A percentile compares a stretch with the other conserved stretches of the same genome.
phyloP scores from a whole-genome alignment of 2,329 filamentous ascomycete species.

The Xylaria hypoxylon region DNA sequence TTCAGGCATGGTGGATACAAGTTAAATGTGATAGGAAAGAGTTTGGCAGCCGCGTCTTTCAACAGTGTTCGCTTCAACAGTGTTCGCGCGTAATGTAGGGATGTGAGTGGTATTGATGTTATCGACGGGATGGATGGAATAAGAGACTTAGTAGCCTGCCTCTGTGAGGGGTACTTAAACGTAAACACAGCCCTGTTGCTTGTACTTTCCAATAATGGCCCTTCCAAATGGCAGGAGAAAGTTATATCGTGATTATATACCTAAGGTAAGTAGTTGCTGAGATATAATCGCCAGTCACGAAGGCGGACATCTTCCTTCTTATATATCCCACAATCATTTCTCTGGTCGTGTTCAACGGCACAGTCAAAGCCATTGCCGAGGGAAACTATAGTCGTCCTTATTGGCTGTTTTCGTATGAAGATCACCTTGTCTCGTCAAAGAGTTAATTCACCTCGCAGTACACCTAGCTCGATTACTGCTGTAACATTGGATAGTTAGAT shows the following conservation, averaged over 20 bases:
- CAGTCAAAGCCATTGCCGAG: background rate
- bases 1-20: conserved; percentile 20
- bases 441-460: background rate
- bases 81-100: background rate
- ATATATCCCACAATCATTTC: conserved; percentile 14
- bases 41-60: background rate
- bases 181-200: background rate
- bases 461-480: background rate
- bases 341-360: background rate
- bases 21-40: background rate
- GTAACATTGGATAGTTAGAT: background rate
- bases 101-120: background rate
- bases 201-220: background rate
- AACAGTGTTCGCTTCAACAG: background rate
- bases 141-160: background rate
- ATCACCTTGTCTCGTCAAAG: background rate
- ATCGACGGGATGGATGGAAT: background rate
- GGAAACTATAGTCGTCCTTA: background rate
- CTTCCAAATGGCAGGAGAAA: background rate
- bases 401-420: background rate
- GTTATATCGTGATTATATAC: background rate
- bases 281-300: background rate
- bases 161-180: background rate
- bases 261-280: background rate
- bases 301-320: background rate